Conservation (phyloP, 1,284 basidiomycete genomes). For the Hortiboletus rubellus region DNA sequence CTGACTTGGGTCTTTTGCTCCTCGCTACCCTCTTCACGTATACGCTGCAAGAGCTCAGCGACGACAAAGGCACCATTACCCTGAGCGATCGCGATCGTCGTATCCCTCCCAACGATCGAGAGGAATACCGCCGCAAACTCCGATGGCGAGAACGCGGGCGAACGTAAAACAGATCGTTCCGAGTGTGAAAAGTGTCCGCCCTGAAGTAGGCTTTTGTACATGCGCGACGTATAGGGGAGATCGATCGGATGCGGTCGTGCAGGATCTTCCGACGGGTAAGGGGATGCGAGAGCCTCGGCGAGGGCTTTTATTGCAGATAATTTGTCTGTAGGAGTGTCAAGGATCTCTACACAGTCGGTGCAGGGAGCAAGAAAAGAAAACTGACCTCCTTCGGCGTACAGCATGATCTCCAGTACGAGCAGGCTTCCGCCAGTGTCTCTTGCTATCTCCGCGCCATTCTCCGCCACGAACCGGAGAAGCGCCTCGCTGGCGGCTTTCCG, state of each 20-base stretch:
- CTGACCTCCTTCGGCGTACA: conserved; percentile 78
- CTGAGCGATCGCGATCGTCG: conserved; percentile 59
- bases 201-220: conserved; percentile 85
- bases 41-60: conserved; percentile 70
- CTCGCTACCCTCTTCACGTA: conserved; percentile 45
- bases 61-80: conserved; percentile 76
- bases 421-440: conserved; percentile 78
- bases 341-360: neutral
- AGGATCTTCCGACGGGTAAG: conserved; percentile 55
- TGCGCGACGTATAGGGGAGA: conserved; percentile 73
- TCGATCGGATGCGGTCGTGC: conserved; percentile 67
- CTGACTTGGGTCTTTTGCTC: conserved; percentile 46
- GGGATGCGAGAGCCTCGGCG: conserved; percentile 51
- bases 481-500: conserved; percentile 67
- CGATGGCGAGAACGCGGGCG: conserved; percentile 52
- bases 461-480: conserved; percentile 64
- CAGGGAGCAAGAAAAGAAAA: conserved; percentile 13
- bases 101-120: conserved; percentile 54
- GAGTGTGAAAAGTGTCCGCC: conserved; percentile 83
- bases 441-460: conserved; percentile 58
- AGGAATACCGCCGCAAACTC: conserved; percentile 63
- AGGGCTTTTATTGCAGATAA: conserved; percentile 58
- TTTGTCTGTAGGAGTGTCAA: conserved; percentile 60
- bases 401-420: conserved; percentile 77
- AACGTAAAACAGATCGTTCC: conserved; percentile 51